phyloP scores from a whole-genome alignment of 805 yeast genomes.

The Suhomyces emberorum region DNA sequence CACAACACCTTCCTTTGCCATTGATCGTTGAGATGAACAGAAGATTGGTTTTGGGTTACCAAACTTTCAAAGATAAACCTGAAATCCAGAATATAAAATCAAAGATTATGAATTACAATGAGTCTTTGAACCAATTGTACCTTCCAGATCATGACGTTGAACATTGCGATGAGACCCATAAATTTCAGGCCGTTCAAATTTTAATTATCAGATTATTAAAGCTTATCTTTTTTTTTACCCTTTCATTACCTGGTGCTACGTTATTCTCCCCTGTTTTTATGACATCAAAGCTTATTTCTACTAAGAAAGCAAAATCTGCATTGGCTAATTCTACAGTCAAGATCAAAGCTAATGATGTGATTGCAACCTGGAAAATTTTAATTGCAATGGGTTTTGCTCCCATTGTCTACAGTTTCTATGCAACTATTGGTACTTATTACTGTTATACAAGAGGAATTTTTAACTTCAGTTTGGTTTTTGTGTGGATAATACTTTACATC shows the following conservation, averaged over 20 bases:
- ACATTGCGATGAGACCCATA: conserved; percentile 50
- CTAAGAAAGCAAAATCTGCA: conserved; percentile 70
- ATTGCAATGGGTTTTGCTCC: conserved; percentile 91
- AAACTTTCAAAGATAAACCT: conserved; percentile 68
- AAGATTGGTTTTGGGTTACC: conserved; percentile 77
- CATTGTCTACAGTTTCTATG: conserved; percentile 74
- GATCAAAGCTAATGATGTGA: conserved; percentile 86
- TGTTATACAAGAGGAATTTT: conserved; percentile 19
- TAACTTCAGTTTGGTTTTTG: conserved; percentile 30
- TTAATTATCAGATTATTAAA: conserved; percentile 56
- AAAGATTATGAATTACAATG: conserved; percentile 69
- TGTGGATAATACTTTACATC: conserved; percentile 50
- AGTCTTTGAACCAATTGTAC: conserved; percentile 44
- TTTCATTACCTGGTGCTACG: conserved; percentile 85
- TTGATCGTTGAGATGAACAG: conserved; percentile 89
- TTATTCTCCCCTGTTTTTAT: conserved; percentile 87
- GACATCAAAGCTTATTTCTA: conserved; percentile 71
- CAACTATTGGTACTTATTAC: conserved; percentile 52
- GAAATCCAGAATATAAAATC: conserved; percentile 56
- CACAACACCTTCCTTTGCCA: conserved; percentile 71
- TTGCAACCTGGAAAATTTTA: conserved; percentile 95
- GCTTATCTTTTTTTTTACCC: conserved; percentile 51
- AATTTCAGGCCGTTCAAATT: conserved; percentile 47
- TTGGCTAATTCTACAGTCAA: conserved; percentile 85
- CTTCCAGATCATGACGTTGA: conserved; percentile 61